Base-by-base conservation (phyloP, 352 stramenopile genomes). In the Globisporangium yorkense region DNA sequence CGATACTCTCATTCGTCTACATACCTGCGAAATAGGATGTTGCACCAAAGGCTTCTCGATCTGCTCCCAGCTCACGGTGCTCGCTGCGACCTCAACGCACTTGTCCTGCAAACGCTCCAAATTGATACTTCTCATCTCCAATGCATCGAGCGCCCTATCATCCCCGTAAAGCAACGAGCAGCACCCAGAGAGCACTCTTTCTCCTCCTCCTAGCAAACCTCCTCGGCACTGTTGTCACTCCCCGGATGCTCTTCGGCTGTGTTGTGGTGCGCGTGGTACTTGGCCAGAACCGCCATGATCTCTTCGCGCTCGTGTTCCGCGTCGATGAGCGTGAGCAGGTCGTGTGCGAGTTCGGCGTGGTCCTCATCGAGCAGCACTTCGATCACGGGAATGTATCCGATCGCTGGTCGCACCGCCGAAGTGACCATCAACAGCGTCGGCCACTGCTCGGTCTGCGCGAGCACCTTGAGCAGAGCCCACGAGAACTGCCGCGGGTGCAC, bases 401-500 rank as follows among this genome's bases (percentile, higher is more conserved):
- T 76, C 10, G 73, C 61, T 4, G 79, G 76, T 6, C 71, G 76
- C 4, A 59, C 66, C 2, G 58, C 57, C 6, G 60, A 51, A 7
- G 74, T 69, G 40, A 88, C 62, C 3, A 67, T 45, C 8, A 86
- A 39, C 35, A 89, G 46, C 35, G 63, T 67, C 49, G 74, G 63
- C 70, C 74, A 89, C 57, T 86, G 79, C 48, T 75, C 59, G 10
- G 60, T 84, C 44, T 73, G 64, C 2, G 65, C 55, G 1, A 87
- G 57, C 6, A 80, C 66, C 18, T 67, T 67, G 44, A 86, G 56
- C 24, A 87, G 37, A 21, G 65, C 71, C 66, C 68, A 84, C 68
- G 74, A 87, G 52, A 87, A 81, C 61, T 86, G 76, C 20, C 64
- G 68, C 33, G 79, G 76, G 24, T 70, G 68, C 16, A 88, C 56